Evolutionary conservation across 2,329 filamentous ascomycete genomes (phyloP).

Genomic region (Penicillium sp.): DNA sequence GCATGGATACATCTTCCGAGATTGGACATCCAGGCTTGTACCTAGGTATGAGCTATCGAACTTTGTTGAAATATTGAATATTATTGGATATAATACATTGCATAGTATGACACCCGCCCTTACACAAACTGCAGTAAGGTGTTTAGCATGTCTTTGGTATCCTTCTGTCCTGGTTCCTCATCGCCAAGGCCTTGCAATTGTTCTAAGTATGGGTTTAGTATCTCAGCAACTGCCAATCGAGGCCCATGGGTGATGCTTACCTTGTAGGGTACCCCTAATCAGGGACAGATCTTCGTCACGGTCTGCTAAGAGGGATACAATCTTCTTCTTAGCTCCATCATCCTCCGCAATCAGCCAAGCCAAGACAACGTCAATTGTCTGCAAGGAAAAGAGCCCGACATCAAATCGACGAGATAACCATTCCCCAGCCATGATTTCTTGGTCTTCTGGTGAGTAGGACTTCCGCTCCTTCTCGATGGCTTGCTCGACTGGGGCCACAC

Average conservation of each 20-base stretch:
- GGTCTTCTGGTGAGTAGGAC: constrained; percentile 58
- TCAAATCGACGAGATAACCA: constrained; percentile 77
- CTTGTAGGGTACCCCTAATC: constrained; percentile 68
- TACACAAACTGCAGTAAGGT: constrained; percentile 53
- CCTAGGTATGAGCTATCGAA: no score
- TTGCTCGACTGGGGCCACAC: constrained; percentile 63
- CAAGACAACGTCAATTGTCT: constrained; percentile 71
- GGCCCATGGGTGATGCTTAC: constrained; percentile 32
- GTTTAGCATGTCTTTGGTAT: constrained; percentile 64
- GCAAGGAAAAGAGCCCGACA: constrained; percentile 75
- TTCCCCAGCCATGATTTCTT: constrained; percentile 64
- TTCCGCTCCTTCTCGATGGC: constrained; percentile 62
- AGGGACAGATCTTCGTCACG: constrained; percentile 65
- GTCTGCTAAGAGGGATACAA: constrained; percentile 65
- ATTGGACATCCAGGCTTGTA: no score
- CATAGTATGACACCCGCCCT: neutral
- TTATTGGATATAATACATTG: neutral
- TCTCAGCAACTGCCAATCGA: constrained; percentile 1
- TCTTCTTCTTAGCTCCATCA: constrained; percentile 66
- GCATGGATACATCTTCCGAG: no score
- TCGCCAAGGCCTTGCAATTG: constrained; percentile 63
- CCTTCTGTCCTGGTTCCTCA: constrained; percentile 54
- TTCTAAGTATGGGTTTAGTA: constrained; percentile 42
- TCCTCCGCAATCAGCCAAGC: constrained; percentile 95
- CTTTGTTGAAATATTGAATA: neutral